phyloP scores from a whole-genome alignment of 441 rosid genomes.

The Aquilaria agallochum region DNA sequence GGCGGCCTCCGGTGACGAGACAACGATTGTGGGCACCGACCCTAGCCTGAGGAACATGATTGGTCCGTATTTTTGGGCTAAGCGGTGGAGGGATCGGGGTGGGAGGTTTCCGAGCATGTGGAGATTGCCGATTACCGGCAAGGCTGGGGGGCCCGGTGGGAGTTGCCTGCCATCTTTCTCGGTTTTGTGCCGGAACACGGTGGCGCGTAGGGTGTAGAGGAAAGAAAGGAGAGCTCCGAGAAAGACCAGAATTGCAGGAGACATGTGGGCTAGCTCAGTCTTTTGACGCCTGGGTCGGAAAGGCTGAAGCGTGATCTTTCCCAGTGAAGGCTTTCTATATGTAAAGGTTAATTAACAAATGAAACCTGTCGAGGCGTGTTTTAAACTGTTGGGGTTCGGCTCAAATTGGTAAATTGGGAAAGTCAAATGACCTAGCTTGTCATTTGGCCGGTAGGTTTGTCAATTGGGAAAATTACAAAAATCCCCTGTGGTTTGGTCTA shows the following conservation, averaged over 20 bases:
- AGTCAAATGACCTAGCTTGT: too few species aligned
- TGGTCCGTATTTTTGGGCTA: conserved; percentile 26
- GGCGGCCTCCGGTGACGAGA: conserved; percentile 25
- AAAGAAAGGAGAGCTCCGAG: not conserved
- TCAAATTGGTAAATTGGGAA: too few species aligned
- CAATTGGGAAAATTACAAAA: too few species aligned
- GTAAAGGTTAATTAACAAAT: too few species aligned
- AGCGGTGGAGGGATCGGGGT: conserved; percentile 14
- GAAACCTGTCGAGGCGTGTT: too few species aligned
- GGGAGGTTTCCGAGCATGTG: conserved; percentile 26
- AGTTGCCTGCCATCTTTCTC: conserved; percentile 4
- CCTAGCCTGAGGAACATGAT: conserved; percentile 29
- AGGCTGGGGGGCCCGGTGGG: conserved; percentile 23
- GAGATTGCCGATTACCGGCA: conserved; percentile 31
- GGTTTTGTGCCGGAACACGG: not conserved
- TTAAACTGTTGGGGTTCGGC: too few species aligned
- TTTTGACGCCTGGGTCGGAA: too few species aligned
- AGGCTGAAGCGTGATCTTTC: too few species aligned
- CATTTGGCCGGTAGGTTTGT: too few species aligned
- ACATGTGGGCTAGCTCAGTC: not conserved
- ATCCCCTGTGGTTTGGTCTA: too few species aligned
- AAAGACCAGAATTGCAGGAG: not conserved
- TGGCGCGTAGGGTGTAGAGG: not conserved
- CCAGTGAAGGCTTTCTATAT: too few species aligned
- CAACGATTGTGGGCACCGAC: conserved; percentile 13